Base-by-base conservation (phyloP, 2,329 filamentous ascomycete genomes). In the Fusarium nygamai region DNA sequence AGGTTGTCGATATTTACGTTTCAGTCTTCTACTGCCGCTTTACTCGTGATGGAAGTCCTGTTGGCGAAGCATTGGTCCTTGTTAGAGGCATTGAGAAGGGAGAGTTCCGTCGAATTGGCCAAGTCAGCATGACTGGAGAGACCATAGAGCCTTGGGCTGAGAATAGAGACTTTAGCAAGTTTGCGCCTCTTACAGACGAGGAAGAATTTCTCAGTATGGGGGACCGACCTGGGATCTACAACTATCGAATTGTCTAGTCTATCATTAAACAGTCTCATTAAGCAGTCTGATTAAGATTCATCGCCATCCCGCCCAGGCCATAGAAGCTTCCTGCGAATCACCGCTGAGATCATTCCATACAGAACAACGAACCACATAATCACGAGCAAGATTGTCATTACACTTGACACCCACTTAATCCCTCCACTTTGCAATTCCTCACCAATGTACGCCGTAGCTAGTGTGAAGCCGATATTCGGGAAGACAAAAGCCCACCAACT, bases 401-500 rank as follows among this genome's bases (percentile, higher is more conserved):
- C 67, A 39, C 68, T 79, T 20, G 76, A 69, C 6, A 79, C 74
- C 76, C 77, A 79, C 31, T 74, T 47, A 20, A 79, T 75, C 7
- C 51, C 73, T 29, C 64, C 57, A n/a, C 76, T 78, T 6, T 74
- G 69, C n/a, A 79, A 51, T 33, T 78, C 72, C 31, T 79, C 50
- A 1, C 77, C 76, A 13, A 79, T 79, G n/a, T 48, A 63, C 2
- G 56, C 75, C 7, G 78, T 79, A 8, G 76, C 78, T 16, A 79
- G 65, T 1, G 72, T 70, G 27, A 78, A 79, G 11, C 78, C 78
- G 10, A 79, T 67, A n/a, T 78, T 79, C 10, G 78, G 76, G n/a
- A 79, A 79, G 12, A 79, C 71, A 47, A 79, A 69, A 12, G 78
- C 75, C 76, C 78, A 79, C 78, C 78, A 79, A 8, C 73, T 61